Evolutionary conservation across 352 stramenopile genomes (phyloP).

Genomic region (Phytophthora litchii): DNA sequence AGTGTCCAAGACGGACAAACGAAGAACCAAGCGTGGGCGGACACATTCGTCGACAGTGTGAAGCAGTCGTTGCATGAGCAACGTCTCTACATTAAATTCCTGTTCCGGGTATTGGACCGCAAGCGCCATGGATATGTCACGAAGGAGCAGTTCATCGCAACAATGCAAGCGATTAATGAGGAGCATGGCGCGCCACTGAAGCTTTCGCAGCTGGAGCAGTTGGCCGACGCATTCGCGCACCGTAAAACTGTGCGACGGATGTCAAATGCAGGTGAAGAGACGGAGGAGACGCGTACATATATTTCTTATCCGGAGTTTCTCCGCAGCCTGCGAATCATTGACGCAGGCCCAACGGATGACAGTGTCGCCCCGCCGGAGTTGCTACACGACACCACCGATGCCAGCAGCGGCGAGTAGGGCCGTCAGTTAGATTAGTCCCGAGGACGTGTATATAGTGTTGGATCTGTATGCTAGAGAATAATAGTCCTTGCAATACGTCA

Average conservation of each 20-base stretch:
- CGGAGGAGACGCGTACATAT: conserved; percentile 37
- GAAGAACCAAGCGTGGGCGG: conserved; percentile 62
- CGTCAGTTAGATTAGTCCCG: no score
- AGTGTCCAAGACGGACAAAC: conserved; percentile 34
- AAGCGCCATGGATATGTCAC: conserved; percentile 67
- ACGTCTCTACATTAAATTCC: conserved; percentile 79
- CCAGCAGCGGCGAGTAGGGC: conserved; percentile 12
- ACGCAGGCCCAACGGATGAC: conserved; percentile 38
- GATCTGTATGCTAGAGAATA: conserved; percentile 24
- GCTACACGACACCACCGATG: conserved; percentile 8
- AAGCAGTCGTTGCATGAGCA: conserved; percentile 83
- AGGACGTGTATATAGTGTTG: conserved; percentile 11
- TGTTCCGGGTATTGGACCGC: conserved; percentile 80
- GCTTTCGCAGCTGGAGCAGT: conserved; percentile 63
- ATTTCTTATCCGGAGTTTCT: conserved; percentile 81
- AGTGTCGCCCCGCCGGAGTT: not conserved
- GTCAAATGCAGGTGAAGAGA: conserved; percentile 28
- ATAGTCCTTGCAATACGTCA: no score
- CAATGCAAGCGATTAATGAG: conserved; percentile 80
- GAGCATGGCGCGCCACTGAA: conserved; percentile 67
- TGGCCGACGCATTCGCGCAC: conserved; percentile 65
- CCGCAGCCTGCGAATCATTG: conserved; percentile 70
- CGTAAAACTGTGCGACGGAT: conserved; percentile 35
- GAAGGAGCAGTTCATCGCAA: conserved; percentile 73
- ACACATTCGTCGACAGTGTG: conserved; percentile 70